Base-by-base conservation (phyloP, 345 rosid species). In the Syzygium oleosum region DNA sequence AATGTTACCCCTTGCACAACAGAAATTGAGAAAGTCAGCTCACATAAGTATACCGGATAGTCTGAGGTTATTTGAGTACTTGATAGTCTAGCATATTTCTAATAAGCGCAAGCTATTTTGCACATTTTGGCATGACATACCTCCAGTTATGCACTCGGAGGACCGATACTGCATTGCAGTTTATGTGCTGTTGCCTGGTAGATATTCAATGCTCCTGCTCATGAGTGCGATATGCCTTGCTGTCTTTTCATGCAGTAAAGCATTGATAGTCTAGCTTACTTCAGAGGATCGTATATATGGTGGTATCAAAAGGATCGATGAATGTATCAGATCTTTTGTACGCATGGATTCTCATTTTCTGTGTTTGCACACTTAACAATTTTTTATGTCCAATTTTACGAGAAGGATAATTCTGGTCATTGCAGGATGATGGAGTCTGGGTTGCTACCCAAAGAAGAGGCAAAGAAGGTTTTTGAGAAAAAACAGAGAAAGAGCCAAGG, bases 351-450 rank as follows among this genome's bases (percentile, higher is more conserved):
- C 73, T 61, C 73, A 6, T 61, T 61, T 73, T 38, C 27, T 73
- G 83, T 73, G 80, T 38, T 73, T 73, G 83, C 49, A 19, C 29
- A 38, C 21, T 2, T 73, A n/a, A 38, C 27, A 73, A 5, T 73
- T 73, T 73, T 73, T 38, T 14, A 9, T 38, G 83, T 73, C 14
- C 49, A 73, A 10, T 34, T 23, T 73, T 14, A 22, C 34, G 25
- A 34, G 49, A 73, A 73, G 49, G 27, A 41, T 38, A 73, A 73
- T 73, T 73, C 49, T 80, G 56, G 84, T 88, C 46, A 53, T 88
- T 90, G 87, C 92, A 96, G 99, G 99, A 94, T 98, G 97, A 96
- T 98, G 99, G 99, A 98, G 85, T 98, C 96, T 29, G 98, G 99
- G 58, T 93, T 96, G 91, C 98, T 96, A 52, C 85, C 99, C 31